Percentiles rank a stretch among this genome's conserved stretches.
Conservation (phyloP, 1,284 basidiomycete species). For the Exobasidium rhododendri region DNA sequence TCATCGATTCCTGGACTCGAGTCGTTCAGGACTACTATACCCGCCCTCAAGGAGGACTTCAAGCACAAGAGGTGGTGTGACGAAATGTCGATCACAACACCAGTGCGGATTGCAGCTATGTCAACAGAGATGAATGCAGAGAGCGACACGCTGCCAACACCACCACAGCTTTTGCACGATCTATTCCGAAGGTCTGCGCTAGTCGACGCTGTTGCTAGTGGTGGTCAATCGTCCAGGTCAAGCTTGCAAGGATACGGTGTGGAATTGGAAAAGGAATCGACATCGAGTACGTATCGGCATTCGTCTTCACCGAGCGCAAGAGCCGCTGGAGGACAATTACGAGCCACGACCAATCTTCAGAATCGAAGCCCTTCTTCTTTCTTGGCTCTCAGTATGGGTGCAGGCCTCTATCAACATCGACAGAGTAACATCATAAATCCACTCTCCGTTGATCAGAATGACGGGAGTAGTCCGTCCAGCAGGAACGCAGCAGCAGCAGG, state of each 20-base stretch:
- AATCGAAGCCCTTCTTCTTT: background rate
- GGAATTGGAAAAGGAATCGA: background rate
- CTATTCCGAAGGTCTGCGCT: too few species aligned
- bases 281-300: background rate
- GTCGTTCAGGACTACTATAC: too few species aligned
- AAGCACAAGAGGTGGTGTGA: too few species aligned
- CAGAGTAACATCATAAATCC: background rate
- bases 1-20: too few species aligned
- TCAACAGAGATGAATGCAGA: conserved; percentile 4
- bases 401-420: background rate
- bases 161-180: conserved; percentile 1
- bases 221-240: background rate
- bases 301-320: background rate
- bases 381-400: conserved; percentile 3
- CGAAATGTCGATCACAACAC: background rate
- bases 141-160: conserved; percentile 1
- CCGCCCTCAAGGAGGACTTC: too few species aligned
- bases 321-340: background rate
- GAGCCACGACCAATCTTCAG: background rate
- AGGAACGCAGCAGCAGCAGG: background rate
- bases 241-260: background rate
- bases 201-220: too few species aligned
- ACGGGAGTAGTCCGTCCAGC: background rate
- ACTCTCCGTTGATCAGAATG: background rate
- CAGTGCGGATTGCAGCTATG: background rate